phyloP scores from a whole-genome alignment of 192 early-diverging fungal species.

The Backusella tuberculispora region DNA sequence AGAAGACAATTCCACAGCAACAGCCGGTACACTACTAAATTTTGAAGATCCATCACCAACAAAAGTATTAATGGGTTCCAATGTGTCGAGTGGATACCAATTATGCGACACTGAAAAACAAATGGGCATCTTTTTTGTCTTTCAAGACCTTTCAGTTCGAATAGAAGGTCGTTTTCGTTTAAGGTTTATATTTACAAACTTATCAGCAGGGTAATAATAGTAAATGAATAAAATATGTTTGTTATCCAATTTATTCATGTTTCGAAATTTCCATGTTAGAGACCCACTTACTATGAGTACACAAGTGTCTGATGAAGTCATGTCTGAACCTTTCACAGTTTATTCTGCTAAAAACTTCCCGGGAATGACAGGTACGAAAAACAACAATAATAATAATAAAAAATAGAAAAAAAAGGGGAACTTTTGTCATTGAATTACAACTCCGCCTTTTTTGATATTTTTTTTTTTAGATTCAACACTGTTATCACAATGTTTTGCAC shows the following conservation, averaged over 20 bases:
- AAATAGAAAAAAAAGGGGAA: not conserved
- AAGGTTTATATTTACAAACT: conserved; percentile 67
- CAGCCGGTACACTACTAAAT: not conserved
- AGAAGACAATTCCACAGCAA: not conserved
- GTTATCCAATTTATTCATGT: not conserved
- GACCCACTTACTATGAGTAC: conserved; percentile 29
- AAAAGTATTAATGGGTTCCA: conserved; percentile 26
- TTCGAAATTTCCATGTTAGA: conserved; percentile 4
- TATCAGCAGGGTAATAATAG: conserved; percentile 45
- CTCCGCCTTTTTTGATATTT: not conserved
- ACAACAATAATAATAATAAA: not conserved
- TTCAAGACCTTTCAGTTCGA: conserved; percentile 77
- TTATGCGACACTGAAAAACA: conserved; percentile 16
- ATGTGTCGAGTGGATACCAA: conserved; percentile 25
- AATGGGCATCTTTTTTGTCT: conserved; percentile 69
- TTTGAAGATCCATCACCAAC: conserved; percentile 28
- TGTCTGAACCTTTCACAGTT: conserved; percentile 38
- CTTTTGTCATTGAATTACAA: not conserved
- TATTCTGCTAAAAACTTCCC: conserved; percentile 45
- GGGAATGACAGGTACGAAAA: conserved; percentile 40
- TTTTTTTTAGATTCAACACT: conserved; percentile 19
- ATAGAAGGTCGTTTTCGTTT: conserved; percentile 74
- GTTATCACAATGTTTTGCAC: conserved; percentile 26
- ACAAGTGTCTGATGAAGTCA: conserved; percentile 20
- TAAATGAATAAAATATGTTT: not conserved